A percentile compares a stretch with the other conserved stretches of the same genome.
Conservation (phyloP, 371 early-diverging fungal species). For the Mortierella sp. region DNA sequence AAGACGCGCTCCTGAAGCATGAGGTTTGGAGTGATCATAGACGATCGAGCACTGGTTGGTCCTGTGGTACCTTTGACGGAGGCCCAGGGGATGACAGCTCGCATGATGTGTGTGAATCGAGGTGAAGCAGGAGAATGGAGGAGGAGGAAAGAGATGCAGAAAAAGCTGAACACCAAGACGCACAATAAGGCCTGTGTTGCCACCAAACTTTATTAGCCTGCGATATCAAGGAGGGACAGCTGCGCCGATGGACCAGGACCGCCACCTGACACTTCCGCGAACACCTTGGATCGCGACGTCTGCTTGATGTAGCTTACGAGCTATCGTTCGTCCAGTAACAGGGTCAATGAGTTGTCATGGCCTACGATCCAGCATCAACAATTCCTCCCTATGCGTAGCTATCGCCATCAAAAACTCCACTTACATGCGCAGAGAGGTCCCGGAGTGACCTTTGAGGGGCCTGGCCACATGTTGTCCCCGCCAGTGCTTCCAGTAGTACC, state of each 20-base stretch:
- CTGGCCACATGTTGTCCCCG: conserved; percentile 18
- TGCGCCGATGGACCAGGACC: too few relatives aligned
- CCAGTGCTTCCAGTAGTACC: conserved; percentile 16
- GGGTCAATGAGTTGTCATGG: background rate
- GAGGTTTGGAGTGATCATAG: too few relatives aligned
- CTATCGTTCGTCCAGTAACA: background rate
- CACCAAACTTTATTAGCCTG: too few relatives aligned
- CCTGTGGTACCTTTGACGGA: conserved; percentile 38
- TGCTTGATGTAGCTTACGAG: conserved; percentile 9
- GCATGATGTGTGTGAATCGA: conserved; percentile 17
- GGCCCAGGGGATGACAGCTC: conserved; percentile 40
- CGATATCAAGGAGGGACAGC: too few relatives aligned
- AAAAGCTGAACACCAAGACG: too few relatives aligned
- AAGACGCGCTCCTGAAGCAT: too few relatives aligned
- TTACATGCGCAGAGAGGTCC: conserved; percentile 27
- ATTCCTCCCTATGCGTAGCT: too few relatives aligned
- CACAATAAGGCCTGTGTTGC: too few relatives aligned
- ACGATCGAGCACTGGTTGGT: too few relatives aligned
- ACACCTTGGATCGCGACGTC: background rate
- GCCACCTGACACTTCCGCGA: background rate
- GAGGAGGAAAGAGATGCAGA: too few relatives aligned
- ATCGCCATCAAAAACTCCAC: too few relatives aligned
- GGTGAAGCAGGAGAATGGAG: background rate
- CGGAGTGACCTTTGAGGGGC: conserved; percentile 30
- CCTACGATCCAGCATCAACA: background rate